Base-by-base conservation (phyloP, 768 basidiomycete species). In the Boletus patriciae region DNA sequence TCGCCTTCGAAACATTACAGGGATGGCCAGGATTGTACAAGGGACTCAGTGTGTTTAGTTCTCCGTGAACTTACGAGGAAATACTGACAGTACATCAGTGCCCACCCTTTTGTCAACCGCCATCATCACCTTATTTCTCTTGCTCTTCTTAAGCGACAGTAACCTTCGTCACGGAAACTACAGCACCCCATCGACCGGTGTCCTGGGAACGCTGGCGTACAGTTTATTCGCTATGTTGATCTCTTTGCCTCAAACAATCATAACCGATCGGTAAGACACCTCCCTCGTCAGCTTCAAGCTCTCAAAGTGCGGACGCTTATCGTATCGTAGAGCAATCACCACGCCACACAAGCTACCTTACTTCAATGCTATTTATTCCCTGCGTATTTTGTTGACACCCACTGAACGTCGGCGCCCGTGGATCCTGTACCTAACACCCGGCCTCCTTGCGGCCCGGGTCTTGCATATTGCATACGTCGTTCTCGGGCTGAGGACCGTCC, bases 341-440 rank as follows among this genome's bases (percentile, higher is more conserved):
- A 94, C 92, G 1, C 92, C 92, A 0, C 83, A 89, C 71, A 85
- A 80, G 66, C 76, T 94, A 34, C 80, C 86, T 3, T 91, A 82
- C 65, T 78, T 87, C 64, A 74, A 79, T 34, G 75, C 79, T 3
- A 65, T 80, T 53, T 76, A 80, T 58, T 82, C 87, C 19, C 71
- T 93, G 16, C 87, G 88, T 21, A 71, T 86, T 56, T 76, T 94
- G 34, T 77, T 94, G 53, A 94, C 92, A 1, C 87, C 90, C 6
- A 92, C 90, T 7, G 92, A 94, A 69, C 83, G 85, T 50, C 80
- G 82, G 29, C 80, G 80, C 11, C 92, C 90, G 3, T 94, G 90
- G 90, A 78, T 86, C 38, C 69, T 94, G 43, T 94, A 91, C 68
- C 63, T 90, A 41, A 92, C 91, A 1, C 92, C 92, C 0, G 92